These are phyloP conservation scores for Andrographis paniculata DNA, from an alignment of 305 asterid species.

Conservation along the genomic window DNA sequence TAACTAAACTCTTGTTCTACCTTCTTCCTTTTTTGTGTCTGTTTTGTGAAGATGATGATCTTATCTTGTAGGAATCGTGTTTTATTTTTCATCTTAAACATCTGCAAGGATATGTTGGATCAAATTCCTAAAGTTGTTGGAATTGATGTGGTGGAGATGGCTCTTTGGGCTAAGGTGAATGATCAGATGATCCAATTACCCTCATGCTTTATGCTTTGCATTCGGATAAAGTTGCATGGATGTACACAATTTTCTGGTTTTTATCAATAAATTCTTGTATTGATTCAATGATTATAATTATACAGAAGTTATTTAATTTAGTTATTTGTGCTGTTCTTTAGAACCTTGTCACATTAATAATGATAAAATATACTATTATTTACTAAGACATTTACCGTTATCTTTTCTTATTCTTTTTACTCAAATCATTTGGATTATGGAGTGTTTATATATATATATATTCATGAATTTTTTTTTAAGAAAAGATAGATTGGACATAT, in stretches of 20 bases:
- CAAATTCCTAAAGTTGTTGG: conserved; percentile 95
- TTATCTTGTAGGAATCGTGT: conserved; percentile 73
- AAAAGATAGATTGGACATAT: not conserved
- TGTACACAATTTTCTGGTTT: conserved; percentile 6
- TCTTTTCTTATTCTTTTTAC: no score
- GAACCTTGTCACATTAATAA: conserved; percentile 5
- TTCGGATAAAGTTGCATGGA: conserved; percentile 1
- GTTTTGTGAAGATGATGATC: conserved; percentile 16
- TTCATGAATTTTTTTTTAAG: conserved; percentile 1
- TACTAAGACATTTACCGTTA: no score
- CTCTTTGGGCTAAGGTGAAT: conserved; percentile 99
- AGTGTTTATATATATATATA: no score
- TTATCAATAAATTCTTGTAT: conserved; percentile 5
- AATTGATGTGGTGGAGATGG: conserved; percentile 78
- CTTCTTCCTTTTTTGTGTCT: not conserved
- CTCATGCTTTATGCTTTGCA: conserved; percentile 11
- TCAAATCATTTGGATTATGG: no score
- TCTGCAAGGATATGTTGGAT: conserved; percentile 73
- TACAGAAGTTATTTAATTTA: conserved; percentile 8
- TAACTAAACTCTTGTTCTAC: not conserved
- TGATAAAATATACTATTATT: no score
- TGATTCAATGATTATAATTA: not conserved
- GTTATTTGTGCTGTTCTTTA: conserved; percentile 1
- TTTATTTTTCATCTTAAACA: conserved; percentile 67
- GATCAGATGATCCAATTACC: conserved; percentile 11